Evolutionary conservation across 805 yeast genomes (phyloP).

Genomic region (Nakazawaea siamensis): DNA sequence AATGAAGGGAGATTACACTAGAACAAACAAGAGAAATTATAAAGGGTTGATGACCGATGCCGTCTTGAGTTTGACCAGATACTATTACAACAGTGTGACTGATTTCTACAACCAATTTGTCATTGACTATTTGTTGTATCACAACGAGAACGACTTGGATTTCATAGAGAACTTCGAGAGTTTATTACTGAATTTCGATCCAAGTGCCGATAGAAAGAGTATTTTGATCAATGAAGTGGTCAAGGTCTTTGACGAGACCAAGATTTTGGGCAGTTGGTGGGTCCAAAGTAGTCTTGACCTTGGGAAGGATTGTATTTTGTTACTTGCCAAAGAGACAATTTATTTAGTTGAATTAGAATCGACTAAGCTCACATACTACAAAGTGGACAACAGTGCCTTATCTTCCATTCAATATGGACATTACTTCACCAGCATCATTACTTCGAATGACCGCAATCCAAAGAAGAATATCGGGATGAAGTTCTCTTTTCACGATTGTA

Average conservation of each 20-base stretch:
- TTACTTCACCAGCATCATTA: slow-evolving; percentile 14
- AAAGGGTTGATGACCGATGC: slow-evolving; percentile 35
- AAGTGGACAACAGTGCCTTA: slow-evolving; percentile 14
- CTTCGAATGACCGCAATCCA: slow-evolving; percentile 19
- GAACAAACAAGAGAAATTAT: slow-evolving; percentile 32
- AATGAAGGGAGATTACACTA: slow-evolving; percentile 37
- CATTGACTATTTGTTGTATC: slow-evolving; percentile 32
- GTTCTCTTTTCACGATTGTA: slow-evolving; percentile 9
- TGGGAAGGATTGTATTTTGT: slow-evolving; percentile 17
- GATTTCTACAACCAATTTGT: slow-evolving; percentile 37
- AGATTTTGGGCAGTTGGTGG: slow-evolving; percentile 26
- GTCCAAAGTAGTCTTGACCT: slow-evolving; percentile 13
- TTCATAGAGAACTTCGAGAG: slow-evolving; percentile 33
- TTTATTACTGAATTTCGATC: slow-evolving; percentile 21
- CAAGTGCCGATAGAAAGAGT: slow-evolving; percentile 13
- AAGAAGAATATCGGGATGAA: slow-evolving; percentile 23
- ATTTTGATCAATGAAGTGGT: slow-evolving; percentile 13
- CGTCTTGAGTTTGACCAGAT: slow-evolving; percentile 30
- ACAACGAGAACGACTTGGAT: slow-evolving; percentile 15
- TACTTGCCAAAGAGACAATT: slow-evolving; percentile 17
- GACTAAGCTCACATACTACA: slow-evolving; percentile 15
- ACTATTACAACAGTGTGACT: slow-evolving; percentile 33
- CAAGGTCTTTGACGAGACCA: slow-evolving; percentile 15
- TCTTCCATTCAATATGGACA: slow-evolving; percentile 22
- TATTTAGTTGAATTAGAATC: slow-evolving; percentile 17